These are phyloP conservation scores for Tardiomyces digboiensis DNA, from an alignment of 1,139 yeast genomes.

Conservation along the genomic window DNA sequence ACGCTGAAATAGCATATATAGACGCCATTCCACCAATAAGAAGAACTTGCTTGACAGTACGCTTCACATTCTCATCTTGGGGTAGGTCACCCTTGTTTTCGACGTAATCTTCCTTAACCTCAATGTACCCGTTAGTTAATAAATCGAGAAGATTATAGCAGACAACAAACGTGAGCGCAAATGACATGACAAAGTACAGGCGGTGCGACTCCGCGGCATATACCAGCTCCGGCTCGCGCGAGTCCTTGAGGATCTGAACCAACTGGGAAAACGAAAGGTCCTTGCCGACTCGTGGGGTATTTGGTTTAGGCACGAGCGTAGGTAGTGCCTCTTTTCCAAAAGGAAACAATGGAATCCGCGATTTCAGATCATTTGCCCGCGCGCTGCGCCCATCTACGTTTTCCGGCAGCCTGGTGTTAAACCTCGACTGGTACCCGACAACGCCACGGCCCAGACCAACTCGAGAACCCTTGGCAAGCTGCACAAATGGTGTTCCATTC, in stretches of 20 bases:
- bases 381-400: slow-evolving; percentile 6
- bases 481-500: no score
- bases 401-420: background rate
- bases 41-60: slow-evolving; percentile 32
- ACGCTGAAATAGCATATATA: slow-evolving; percentile 33
- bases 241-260: slow-evolving; percentile 46
- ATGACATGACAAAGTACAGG: slow-evolving; percentile 59
- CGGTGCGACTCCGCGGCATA: slow-evolving; percentile 83
- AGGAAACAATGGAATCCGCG: slow-evolving; percentile 45
- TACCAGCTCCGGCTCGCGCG: slow-evolving; percentile 58
- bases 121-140: slow-evolving; percentile 47
- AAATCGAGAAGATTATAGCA: slow-evolving; percentile 56
- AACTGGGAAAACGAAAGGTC: slow-evolving; percentile 53
- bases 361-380: slow-evolving; percentile 20
- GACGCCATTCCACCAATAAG: slow-evolving; percentile 33
- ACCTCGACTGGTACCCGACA: background rate
- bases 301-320: slow-evolving; percentile 47
- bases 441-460: background rate
- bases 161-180: slow-evolving; percentile 59
- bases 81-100: slow-evolving; percentile 41
- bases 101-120: slow-evolving; percentile 46
- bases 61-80: slow-evolving; percentile 26
- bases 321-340: slow-evolving; percentile 59
- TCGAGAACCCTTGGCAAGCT: no score
- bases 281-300: slow-evolving; percentile 53